Evolutionary conservation across 1,284 basidiomycete genomes (phyloP).

Genomic region (Puccinia novopanici): DNA sequence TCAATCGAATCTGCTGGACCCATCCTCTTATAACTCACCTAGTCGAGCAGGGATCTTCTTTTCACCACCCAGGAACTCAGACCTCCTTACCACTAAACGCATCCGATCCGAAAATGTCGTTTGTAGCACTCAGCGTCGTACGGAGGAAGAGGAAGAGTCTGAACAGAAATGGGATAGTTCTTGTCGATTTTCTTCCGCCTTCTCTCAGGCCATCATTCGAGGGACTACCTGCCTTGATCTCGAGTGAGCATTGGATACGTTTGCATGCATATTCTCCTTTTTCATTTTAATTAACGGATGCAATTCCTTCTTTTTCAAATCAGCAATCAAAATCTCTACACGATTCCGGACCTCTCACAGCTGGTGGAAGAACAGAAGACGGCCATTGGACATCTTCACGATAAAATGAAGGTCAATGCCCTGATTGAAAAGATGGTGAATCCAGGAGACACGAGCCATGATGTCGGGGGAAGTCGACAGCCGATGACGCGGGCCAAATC

Average conservation of each 20-base stretch:
- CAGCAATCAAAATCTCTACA: background rate
- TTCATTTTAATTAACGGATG: background rate
- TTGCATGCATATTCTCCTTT: background rate
- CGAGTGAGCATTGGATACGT: background rate
- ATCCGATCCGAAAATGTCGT: background rate
- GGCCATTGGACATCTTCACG: background rate
- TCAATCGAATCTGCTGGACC: background rate
- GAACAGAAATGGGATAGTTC: background rate
- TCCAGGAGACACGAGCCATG: background rate
- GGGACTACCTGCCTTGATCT: conserved; percentile 21
- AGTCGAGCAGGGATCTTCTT: conserved; percentile 19
- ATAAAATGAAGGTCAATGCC: background rate
- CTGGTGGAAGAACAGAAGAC: conserved; percentile 7
- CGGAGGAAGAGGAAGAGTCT: background rate
- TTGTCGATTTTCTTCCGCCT: background rate
- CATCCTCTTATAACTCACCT: background rate
- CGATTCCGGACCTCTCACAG: background rate
- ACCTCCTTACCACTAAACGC: background rate
- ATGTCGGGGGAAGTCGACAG: background rate
- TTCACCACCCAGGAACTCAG: background rate
- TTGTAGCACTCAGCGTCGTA: background rate
- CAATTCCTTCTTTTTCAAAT: background rate
- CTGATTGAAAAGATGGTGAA: conserved; percentile 6
- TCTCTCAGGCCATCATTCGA: background rate
- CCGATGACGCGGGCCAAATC: conserved; percentile 13